Percentiles rank a stretch among this genome's conserved stretches.
These are phyloP conservation scores for Candida hispaniensis DNA, from an alignment of 805 yeast genomes.

Conservation along the genomic window DNA sequence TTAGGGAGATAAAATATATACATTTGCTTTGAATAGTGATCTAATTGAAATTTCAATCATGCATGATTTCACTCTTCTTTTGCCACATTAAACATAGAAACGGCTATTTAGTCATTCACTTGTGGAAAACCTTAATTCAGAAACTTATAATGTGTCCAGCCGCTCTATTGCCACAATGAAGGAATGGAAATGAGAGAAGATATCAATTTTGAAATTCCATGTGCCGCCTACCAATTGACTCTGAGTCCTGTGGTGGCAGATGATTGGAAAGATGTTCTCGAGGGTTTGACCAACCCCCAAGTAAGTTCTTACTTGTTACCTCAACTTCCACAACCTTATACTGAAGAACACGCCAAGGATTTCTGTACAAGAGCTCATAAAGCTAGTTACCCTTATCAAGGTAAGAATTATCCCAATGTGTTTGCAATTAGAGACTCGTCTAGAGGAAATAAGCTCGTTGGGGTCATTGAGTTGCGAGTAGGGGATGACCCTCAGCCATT, in stretches of 20 bases:
- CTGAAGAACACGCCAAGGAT: slow-evolving; percentile 3
- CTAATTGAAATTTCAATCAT: too few relatives aligned
- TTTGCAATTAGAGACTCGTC: slow-evolving; percentile 4
- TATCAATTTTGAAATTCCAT: too few relatives aligned
- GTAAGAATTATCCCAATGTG: slow-evolving; percentile 1
- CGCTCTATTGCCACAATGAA: too few relatives aligned
- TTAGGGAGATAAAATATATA: too few relatives aligned
- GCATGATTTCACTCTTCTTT: too few relatives aligned
- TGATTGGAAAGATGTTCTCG: slow-evolving; percentile 1
- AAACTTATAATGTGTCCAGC: too few relatives aligned
- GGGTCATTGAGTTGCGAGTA: slow-evolving; percentile 6
- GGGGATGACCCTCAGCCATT: background rate
- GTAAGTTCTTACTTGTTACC: slow-evolving; percentile 1
- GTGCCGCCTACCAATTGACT: too few relatives aligned
- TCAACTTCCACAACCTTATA: slow-evolving; percentile 9
- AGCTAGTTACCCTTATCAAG: background rate
- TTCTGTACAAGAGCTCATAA: slow-evolving; percentile 1
- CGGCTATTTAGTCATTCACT: too few relatives aligned
- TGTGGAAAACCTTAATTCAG: too few relatives aligned
- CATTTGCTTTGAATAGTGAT: too few relatives aligned
- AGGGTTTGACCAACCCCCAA: slow-evolving; percentile 9
- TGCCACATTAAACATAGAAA: too few relatives aligned
- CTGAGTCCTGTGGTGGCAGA: slow-evolving; percentile 3
- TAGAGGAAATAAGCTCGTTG: background rate
- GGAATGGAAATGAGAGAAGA: too few relatives aligned